Evolutionary conservation across 1,139 yeast genomes (phyloP).

Genomic region (Blastobotrys malaysiensis): DNA sequence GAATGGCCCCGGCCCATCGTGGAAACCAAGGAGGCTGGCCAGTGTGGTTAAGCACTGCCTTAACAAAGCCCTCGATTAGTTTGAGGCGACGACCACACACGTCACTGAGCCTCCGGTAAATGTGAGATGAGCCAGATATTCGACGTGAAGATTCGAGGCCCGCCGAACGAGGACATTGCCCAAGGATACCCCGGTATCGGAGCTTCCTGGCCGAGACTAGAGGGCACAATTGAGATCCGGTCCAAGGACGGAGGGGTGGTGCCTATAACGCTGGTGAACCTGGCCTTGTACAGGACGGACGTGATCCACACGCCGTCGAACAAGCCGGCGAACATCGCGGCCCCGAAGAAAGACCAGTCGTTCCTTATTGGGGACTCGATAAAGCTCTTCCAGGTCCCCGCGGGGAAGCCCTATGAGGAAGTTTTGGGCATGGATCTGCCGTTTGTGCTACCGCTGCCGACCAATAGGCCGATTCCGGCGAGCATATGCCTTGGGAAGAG

Average conservation of each 20-base stretch:
- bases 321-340: slow-evolving; percentile 28
- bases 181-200: slow-evolving; percentile 40
- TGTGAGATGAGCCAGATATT: slow-evolving; percentile 15
- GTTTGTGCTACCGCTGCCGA: slow-evolving; percentile 34
- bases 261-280: slow-evolving; percentile 27
- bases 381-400: slow-evolving; percentile 25
- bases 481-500: slow-evolving; percentile 33
- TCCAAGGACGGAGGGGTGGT: slow-evolving; percentile 25
- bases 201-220: slow-evolving; percentile 39
- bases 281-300: slow-evolving; percentile 39
- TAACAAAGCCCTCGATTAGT: background rate
- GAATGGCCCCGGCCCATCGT: background rate
- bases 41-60: background rate
- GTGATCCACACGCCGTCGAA: slow-evolving; percentile 32
- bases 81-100: background rate
- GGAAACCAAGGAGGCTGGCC: background rate
- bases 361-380: slow-evolving; percentile 33
- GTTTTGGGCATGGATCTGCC: slow-evolving; percentile 37
- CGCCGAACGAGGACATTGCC: slow-evolving; percentile 38
- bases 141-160: slow-evolving; percentile 34
- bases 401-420: slow-evolving; percentile 24
- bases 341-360: slow-evolving; percentile 33
- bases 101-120: background rate
- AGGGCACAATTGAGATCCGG: slow-evolving; percentile 37
- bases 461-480: slow-evolving; percentile 33